phyloP scores from a whole-genome alignment of 768 basidiomycete species.

The Hygrophorus pudorinus region DNA sequence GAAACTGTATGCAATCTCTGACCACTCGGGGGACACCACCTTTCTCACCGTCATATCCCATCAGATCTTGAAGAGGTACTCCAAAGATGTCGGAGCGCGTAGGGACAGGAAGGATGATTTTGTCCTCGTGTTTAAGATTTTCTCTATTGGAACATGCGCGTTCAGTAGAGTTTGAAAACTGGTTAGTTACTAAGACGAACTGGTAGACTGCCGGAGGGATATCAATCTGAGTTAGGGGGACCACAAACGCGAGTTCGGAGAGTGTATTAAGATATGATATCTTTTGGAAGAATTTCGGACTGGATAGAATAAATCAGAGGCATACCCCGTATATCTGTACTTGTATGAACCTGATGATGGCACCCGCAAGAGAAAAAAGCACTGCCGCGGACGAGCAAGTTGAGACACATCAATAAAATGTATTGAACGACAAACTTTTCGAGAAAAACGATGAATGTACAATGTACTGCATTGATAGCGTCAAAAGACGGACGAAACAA shows the following conservation, averaged over 20 bases:
- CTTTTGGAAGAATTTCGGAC: slow-evolving; percentile 88
- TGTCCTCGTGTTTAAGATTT: slow-evolving; percentile 64
- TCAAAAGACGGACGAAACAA: not conserved
- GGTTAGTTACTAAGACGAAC: slow-evolving; percentile 27
- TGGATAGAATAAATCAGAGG: slow-evolving; percentile 17
- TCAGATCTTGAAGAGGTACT: slow-evolving; percentile 70
- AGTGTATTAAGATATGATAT: slow-evolving; percentile 67
- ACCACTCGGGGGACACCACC: slow-evolving; percentile 75
- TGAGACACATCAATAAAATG: slow-evolving; percentile 6
- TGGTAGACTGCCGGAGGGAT: slow-evolving; percentile 76
- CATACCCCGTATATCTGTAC: not conserved
- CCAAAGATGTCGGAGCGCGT: slow-evolving; percentile 63
- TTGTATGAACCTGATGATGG: slow-evolving; percentile 64
- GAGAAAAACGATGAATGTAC: slow-evolving; percentile 85
- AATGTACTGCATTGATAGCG: slow-evolving; percentile 45
- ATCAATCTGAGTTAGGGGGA: slow-evolving; percentile 83
- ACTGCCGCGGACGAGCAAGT: slow-evolving; percentile 31
- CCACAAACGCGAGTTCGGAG: slow-evolving; percentile 63
- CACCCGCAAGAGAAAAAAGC: slow-evolving; percentile 82
- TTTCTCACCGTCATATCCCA: slow-evolving; percentile 79
- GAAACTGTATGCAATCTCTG: slow-evolving; percentile 61
- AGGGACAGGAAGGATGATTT: slow-evolving; percentile 56
- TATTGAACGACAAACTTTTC: slow-evolving; percentile 46
- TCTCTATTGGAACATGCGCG: slow-evolving; percentile 37
- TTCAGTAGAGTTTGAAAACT: not conserved